Conservation (phyloP, 2,329 filamentous ascomycete genomes). For the Elsinoe ampelina region DNA sequence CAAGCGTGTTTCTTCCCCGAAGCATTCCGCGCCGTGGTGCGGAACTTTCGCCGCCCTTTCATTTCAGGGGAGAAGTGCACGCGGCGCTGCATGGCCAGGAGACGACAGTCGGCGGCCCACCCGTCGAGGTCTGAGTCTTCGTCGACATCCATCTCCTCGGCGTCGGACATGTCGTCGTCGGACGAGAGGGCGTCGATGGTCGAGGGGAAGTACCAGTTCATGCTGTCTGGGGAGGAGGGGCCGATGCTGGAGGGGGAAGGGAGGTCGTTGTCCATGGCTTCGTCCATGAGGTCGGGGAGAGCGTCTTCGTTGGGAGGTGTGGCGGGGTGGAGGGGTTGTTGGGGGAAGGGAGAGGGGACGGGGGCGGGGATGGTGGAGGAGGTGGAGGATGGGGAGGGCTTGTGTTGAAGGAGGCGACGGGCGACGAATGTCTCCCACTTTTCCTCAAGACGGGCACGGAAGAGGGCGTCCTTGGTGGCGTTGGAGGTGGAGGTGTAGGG, state of each 20-base stretch:
- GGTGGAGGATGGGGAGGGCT: slow-evolving; percentile 17
- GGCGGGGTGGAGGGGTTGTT: background rate
- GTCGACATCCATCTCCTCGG: slow-evolving; percentile 11
- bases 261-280: slow-evolving; percentile 15
- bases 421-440: slow-evolving; percentile 35
- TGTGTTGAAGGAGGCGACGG: slow-evolving; percentile 28
- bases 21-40: slow-evolving; percentile 26
- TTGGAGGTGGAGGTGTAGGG: slow-evolving; percentile 7
- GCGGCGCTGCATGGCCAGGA: slow-evolving; percentile 6
- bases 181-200: slow-evolving; percentile 2
- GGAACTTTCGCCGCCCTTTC: slow-evolving; percentile 17
- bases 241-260: slow-evolving; percentile 9
- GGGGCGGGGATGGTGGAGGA: slow-evolving; percentile 3
- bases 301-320: slow-evolving; percentile 17
- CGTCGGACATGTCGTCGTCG: slow-evolving; percentile 15
- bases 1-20: slow-evolving; percentile 34
- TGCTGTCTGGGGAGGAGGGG: background rate
- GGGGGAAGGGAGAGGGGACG: slow-evolving; percentile 4
- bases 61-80: slow-evolving; percentile 6
- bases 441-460: slow-evolving; percentile 30
- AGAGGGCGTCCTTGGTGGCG: slow-evolving; percentile 27
- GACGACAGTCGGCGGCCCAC: slow-evolving; percentile 26
- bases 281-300: slow-evolving; percentile 16
- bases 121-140: slow-evolving; percentile 14
- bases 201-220: slow-evolving; percentile 11